Evolutionary conservation across 192 early-diverging fungal genomes (phyloP).

Genomic region (Backusella tarrabulga): DNA sequence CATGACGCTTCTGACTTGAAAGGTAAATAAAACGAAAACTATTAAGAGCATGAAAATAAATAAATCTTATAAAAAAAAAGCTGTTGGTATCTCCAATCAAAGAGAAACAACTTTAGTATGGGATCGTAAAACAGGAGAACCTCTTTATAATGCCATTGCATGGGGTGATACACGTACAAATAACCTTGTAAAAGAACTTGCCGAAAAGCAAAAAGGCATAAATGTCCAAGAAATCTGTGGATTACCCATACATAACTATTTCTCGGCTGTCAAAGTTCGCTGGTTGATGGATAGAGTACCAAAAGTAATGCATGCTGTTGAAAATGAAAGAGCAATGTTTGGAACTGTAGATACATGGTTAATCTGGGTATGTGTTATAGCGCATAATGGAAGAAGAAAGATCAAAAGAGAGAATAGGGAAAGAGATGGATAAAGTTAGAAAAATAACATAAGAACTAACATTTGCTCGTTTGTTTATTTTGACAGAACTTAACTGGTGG

Average conservation of each 20-base stretch:
- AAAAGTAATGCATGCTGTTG: slow-evolving; percentile 68
- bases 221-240: slow-evolving; percentile 64
- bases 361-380: slow-evolving; percentile 62
- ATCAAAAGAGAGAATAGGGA: not conserved
- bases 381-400: not conserved
- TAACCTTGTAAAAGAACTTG: slow-evolving; percentile 65
- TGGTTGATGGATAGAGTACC: slow-evolving; percentile 89
- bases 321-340: slow-evolving; percentile 74
- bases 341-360: slow-evolving; percentile 97
- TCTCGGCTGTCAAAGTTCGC: slow-evolving; percentile 87
- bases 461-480: not conserved
- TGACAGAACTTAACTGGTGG: slow-evolving; percentile 84
- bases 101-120: slow-evolving; percentile 91
- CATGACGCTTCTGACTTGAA: slow-evolving; percentile 45
- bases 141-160: slow-evolving; percentile 86
- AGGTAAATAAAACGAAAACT: slow-evolving; percentile 15
- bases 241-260: slow-evolving; percentile 91
- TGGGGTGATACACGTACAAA: slow-evolving; percentile 92
- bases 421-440: not conserved
- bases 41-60: not conserved
- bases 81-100: slow-evolving; percentile 93
- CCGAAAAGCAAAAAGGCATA: slow-evolving; percentile 33
- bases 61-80: slow-evolving; percentile 28
- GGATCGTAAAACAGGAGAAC: slow-evolving; percentile 80
- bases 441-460: no score